These are phyloP conservation scores for Saksenaea vasiformis DNA, from an alignment of 371 early-diverging fungal genomes.

Conservation along the genomic window DNA sequence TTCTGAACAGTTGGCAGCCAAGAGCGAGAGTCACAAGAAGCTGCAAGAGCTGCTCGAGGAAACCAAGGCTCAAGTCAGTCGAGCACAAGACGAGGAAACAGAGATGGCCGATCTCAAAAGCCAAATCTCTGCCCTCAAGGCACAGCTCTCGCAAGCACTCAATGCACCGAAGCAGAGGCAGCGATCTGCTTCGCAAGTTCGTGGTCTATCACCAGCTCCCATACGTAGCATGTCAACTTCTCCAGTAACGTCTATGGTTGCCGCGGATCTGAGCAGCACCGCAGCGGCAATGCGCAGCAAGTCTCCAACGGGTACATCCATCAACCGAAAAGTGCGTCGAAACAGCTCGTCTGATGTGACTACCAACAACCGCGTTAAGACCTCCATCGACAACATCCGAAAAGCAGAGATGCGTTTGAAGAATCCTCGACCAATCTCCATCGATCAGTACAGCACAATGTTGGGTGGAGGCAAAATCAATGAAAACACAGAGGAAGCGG, in stretches of 20 bases:
- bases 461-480: slow-evolving; percentile 20
- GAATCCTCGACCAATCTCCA: slow-evolving; percentile 47
- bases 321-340: slow-evolving; percentile 27
- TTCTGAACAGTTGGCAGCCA: slow-evolving; percentile 52
- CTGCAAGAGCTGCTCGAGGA: slow-evolving; percentile 30
- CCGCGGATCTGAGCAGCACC: not conserved
- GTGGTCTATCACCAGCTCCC: slow-evolving; percentile 22
- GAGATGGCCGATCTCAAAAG: slow-evolving; percentile 32
- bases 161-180: slow-evolving; percentile 28
- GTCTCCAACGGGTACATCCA: slow-evolving; percentile 17
- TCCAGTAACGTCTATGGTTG: slow-evolving; percentile 4
- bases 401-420: slow-evolving; percentile 23
- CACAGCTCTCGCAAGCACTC: slow-evolving; percentile 34
- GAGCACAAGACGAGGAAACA: slow-evolving; percentile 7
- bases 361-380: slow-evolving; percentile 21
- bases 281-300: slow-evolving; percentile 12
- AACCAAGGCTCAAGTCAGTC: slow-evolving; percentile 4
- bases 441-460: slow-evolving; percentile 38
- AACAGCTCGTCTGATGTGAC: slow-evolving; percentile 32
- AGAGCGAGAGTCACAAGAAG: slow-evolving; percentile 67
- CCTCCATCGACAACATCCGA: slow-evolving; percentile 34
- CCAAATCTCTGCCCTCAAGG: slow-evolving; percentile 38
- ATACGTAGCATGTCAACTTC: slow-evolving; percentile 12
- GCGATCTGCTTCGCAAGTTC: slow-evolving; percentile 10
- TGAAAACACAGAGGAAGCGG: slow-evolving; percentile 23